Evolutionary conservation across 805 yeast genomes (phyloP).

Genomic region (Wickerhamomyces silvicola): DNA sequence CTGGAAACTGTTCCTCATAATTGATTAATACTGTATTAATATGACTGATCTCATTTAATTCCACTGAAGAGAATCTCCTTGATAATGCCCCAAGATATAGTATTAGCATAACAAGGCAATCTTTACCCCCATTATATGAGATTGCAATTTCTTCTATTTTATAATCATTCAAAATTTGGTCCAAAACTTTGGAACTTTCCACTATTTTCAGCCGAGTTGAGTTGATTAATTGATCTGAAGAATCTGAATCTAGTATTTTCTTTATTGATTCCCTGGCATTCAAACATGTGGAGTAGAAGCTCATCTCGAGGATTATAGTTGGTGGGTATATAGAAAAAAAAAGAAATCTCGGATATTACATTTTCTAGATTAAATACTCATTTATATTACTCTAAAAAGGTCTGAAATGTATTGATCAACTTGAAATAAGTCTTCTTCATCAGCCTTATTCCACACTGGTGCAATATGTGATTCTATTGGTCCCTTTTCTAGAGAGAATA

Average conservation of each 20-base stretch:
- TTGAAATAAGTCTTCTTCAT: constrained; percentile 4
- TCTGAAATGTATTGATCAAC: constrained; percentile 5
- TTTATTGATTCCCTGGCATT: too few relatives aligned
- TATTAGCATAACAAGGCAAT: constrained; percentile 83
- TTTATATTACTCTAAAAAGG: not conserved
- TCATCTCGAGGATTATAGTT: too few relatives aligned
- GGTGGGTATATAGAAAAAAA: too few relatives aligned
- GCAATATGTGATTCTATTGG: not conserved
- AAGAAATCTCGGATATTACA: too few relatives aligned
- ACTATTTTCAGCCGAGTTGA: too few relatives aligned
- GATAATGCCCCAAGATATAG: constrained; percentile 55
- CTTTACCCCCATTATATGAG: constrained; percentile 95
- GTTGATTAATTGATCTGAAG: too few relatives aligned
- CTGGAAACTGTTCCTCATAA: constrained; percentile 64
- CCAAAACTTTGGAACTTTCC: too few relatives aligned
- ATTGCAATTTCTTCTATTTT: constrained; percentile 52
- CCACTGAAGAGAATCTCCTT: constrained; percentile 18
- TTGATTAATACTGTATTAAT: constrained; percentile 68
- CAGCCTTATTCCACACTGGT: constrained; percentile 3
- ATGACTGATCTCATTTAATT: constrained; percentile 20
- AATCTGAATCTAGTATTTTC: too few relatives aligned
- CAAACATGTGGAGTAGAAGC: too few relatives aligned
- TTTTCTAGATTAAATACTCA: not conserved
- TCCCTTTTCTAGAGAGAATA: not conserved
- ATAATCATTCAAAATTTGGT: too few relatives aligned